Percentiles rank a stretch among this genome's conserved stretches.
These are phyloP conservation scores for Taxillus chinensis DNA, from an alignment of 164 flowering plant species.

Conservation along the genomic window DNA sequence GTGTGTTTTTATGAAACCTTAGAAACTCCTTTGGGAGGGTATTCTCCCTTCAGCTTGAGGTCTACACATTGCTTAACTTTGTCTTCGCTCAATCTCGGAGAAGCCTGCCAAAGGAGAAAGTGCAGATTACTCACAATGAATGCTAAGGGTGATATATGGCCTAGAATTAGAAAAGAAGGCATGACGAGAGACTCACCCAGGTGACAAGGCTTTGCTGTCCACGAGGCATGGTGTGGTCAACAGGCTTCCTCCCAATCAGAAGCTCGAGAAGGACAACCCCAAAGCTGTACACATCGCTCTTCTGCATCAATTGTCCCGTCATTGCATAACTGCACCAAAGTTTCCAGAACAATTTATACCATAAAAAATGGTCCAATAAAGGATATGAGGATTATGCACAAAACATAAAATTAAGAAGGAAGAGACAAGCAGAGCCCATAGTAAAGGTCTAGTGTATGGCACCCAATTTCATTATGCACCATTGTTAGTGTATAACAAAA, in stretches of 20 bases:
- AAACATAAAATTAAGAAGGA: too few relatives aligned
- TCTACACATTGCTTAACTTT: conserved; percentile 44
- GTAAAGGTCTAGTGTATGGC: too few relatives aligned
- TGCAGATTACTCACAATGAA: background rate
- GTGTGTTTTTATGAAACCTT: conserved; percentile 20
- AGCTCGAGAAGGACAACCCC: conserved; percentile 51
- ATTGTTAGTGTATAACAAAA: too few relatives aligned
- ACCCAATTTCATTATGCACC: too few relatives aligned
- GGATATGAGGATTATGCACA: too few relatives aligned
- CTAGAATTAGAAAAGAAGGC: too few relatives aligned
- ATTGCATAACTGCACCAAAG: conserved; percentile 32
- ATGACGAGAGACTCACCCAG: conserved; percentile 24
- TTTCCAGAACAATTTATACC: background rate
- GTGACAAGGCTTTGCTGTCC: conserved; percentile 56
- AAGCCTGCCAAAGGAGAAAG: conserved; percentile 19
- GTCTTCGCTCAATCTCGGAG: conserved; percentile 46
- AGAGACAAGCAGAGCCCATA: too few relatives aligned
- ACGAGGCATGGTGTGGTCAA: conserved; percentile 46
- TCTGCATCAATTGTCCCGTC: conserved; percentile 40
- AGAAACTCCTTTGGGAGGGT: conserved; percentile 40
- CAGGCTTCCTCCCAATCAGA: conserved; percentile 40
- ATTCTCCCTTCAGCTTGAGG: conserved; percentile 35
- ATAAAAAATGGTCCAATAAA: too few relatives aligned
- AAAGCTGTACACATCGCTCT: conserved; percentile 47
- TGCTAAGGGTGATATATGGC: background rate